Conservation (phyloP, 129 eudicot species). For the Flaveria robusta region DNA sequence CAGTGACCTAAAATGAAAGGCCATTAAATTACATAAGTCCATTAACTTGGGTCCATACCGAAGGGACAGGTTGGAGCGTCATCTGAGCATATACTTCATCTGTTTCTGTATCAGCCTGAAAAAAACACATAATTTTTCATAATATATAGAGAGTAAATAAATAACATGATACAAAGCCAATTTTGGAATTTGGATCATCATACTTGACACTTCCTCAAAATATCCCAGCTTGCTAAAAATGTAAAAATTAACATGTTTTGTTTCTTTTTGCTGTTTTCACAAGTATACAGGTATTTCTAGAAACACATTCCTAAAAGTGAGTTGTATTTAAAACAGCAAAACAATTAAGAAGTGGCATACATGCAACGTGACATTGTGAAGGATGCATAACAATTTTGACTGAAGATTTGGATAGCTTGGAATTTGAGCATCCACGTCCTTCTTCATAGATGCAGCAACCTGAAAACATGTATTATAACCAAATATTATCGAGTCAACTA, state of each 20-base stretch:
- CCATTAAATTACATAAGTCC: not conserved
- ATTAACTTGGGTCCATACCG: slow-evolving; percentile 48
- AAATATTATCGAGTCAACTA: slow-evolving; percentile 17
- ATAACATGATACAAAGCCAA: slow-evolving; percentile 13
- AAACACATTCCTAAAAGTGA: not conserved
- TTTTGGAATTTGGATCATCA: not conserved
- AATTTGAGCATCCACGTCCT: slow-evolving; percentile 87
- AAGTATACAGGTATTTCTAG: slow-evolving; percentile 1
- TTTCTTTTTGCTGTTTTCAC: not conserved
- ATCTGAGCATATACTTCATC: slow-evolving; percentile 98
- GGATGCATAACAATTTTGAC: slow-evolving; percentile 80
- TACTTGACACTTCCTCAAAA: slow-evolving; percentile 11
- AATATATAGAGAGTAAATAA: slow-evolving; percentile 13
- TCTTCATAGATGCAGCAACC: slow-evolving; percentile 98
- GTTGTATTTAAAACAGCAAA: not conserved
- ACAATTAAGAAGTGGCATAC: slow-evolving; percentile 40
- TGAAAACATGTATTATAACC: slow-evolving; percentile 33
- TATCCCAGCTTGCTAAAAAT: not conserved
- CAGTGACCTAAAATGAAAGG: slow-evolving; percentile 5
- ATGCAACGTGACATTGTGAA: slow-evolving; percentile 81
- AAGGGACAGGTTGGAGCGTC: slow-evolving; percentile 95
- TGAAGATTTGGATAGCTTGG: slow-evolving; percentile 94
- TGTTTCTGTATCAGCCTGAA: slow-evolving; percentile 95
- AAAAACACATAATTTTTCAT: not conserved
- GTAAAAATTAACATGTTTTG: not conserved